A percentile compares a stretch with the other conserved stretches of the same genome.
Conservation (phyloP, 108 stramenopile genomes). For the Nitzschia sp. region DNA sequence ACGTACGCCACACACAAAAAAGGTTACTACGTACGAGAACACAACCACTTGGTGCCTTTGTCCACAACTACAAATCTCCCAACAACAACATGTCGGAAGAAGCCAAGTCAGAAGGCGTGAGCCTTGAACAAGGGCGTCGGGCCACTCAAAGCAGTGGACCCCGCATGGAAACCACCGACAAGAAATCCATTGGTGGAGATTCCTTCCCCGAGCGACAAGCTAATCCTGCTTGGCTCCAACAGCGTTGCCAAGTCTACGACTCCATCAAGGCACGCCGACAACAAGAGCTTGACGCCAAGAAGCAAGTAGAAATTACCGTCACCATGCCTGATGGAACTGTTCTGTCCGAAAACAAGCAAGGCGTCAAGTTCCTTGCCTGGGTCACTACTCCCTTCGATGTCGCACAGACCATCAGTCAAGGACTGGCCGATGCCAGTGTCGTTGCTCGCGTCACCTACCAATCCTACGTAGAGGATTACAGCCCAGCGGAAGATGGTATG, state of each 20-base stretch:
- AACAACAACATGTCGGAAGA: conserved; percentile 13
- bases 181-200: conserved; percentile 69
- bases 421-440: conserved; percentile 78
- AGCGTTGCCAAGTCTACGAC: conserved; percentile 60
- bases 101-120: neutral
- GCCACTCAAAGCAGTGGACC: conserved; percentile 79
- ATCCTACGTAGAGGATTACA: conserved; percentile 73
- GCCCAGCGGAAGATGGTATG: conserved; percentile 77
- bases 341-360: conserved; percentile 51
- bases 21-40: no score
- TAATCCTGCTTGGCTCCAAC: conserved; percentile 71
- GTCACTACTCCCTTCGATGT: conserved; percentile 91
- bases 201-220: conserved; percentile 60
- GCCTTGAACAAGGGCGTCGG: conserved; percentile 70
- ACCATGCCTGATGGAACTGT: conserved; percentile 95
- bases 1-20: no score
- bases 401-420: conserved; percentile 84
- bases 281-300: conserved; percentile 63
- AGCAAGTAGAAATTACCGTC: conserved; percentile 80
- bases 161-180: conserved; percentile 60
- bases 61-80: neutral
- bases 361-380: conserved; percentile 44
- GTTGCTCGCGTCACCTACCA: conserved; percentile 91
- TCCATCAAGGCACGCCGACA: conserved; percentile 56
- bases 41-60: no score